Conservation (phyloP, 345 rosid species). For the Pelargonium nanum region DNA sequence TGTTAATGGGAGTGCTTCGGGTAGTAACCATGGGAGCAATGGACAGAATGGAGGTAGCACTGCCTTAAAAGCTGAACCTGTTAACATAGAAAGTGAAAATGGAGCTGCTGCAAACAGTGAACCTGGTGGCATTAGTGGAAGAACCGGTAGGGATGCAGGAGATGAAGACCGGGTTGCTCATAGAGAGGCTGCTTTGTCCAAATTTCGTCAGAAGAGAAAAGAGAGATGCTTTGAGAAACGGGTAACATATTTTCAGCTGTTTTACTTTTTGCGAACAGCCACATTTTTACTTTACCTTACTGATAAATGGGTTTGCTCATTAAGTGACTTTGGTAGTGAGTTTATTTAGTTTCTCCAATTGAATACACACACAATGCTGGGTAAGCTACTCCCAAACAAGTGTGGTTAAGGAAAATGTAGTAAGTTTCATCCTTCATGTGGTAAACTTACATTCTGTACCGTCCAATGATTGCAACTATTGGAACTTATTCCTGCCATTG, state of each 20-base stretch:
- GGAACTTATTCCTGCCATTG: too few species aligned
- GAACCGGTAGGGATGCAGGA: slow-evolving; percentile 16
- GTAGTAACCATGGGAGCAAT: slow-evolving; percentile 66
- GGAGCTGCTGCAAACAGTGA: slow-evolving; percentile 36
- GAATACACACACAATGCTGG: too few species aligned
- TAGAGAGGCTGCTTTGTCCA: slow-evolving; percentile 55
- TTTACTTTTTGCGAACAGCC: too few species aligned
- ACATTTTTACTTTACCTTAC: background rate
- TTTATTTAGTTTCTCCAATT: too few species aligned
- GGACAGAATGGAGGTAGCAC: slow-evolving; percentile 44
- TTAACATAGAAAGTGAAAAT: slow-evolving; percentile 42
- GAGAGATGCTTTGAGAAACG: slow-evolving; percentile 68
- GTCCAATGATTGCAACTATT: too few species aligned
- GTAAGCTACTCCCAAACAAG: too few species aligned
- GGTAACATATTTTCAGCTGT: slow-evolving; percentile 26
- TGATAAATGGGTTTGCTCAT: background rate
- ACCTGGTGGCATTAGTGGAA: slow-evolving; percentile 16
- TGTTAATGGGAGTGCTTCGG: slow-evolving; percentile 55
- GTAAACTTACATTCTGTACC: too few species aligned
- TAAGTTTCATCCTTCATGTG: too few species aligned
- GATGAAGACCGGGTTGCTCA: slow-evolving; percentile 32
- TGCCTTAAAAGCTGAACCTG: slow-evolving; percentile 36
- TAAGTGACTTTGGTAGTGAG: background rate
- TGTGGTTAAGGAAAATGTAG: background rate
- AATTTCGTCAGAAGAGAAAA: slow-evolving; percentile 72